These are phyloP conservation scores for Parafenestella ontariensis DNA, from an alignment of 2,329 filamentous ascomycete species.

Conservation along the genomic window DNA sequence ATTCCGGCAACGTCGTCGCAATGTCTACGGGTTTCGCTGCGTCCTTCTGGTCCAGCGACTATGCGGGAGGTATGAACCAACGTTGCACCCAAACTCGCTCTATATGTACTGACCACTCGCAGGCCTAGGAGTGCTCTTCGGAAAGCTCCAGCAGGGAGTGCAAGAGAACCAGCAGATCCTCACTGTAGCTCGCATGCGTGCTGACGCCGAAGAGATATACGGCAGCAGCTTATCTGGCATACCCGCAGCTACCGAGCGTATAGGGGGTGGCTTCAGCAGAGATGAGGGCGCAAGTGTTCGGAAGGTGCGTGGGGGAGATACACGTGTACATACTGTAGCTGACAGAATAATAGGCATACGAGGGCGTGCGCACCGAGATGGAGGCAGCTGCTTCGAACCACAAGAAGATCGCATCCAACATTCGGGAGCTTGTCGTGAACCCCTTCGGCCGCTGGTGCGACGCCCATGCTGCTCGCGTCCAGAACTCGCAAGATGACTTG, in stretches of 20 bases:
- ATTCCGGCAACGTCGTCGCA: slow-evolving; percentile 20
- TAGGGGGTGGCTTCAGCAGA: slow-evolving; percentile 81
- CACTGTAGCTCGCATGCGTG: slow-evolving; percentile 89
- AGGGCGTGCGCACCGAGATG: slow-evolving; percentile 92
- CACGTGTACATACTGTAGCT: slow-evolving; percentile 13
- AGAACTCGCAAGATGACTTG: slow-evolving; percentile 93
- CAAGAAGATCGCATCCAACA: slow-evolving; percentile 94
- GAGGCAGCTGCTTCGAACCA: slow-evolving; percentile 87
- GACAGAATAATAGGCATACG: slow-evolving; percentile 77
- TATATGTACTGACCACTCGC: slow-evolving; percentile 32
- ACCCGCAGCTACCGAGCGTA: slow-evolving; percentile 78
- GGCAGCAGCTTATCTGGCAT: slow-evolving; percentile 83
- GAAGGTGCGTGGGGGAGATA: slow-evolving; percentile 68
- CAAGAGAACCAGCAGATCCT: slow-evolving; percentile 94
- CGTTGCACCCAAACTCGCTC: slow-evolving; percentile 5
- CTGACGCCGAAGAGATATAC: slow-evolving; percentile 93
- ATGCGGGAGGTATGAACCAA: slow-evolving; percentile 82
- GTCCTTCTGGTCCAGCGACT: slow-evolving; percentile 98
- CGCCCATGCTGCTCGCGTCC: slow-evolving; percentile 86
- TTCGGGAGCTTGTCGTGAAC: slow-evolving; percentile 91
- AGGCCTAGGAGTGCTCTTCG: slow-evolving; percentile 89
- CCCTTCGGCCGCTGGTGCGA: slow-evolving; percentile 97
- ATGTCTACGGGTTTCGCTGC: slow-evolving; percentile 74
- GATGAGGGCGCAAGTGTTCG: slow-evolving; percentile 96
- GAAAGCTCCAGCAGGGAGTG: slow-evolving; percentile 95